Evolutionary conservation across 2,329 filamentous ascomycete species (phyloP).

Genomic region (Cryphonectria nitschkei): DNA sequence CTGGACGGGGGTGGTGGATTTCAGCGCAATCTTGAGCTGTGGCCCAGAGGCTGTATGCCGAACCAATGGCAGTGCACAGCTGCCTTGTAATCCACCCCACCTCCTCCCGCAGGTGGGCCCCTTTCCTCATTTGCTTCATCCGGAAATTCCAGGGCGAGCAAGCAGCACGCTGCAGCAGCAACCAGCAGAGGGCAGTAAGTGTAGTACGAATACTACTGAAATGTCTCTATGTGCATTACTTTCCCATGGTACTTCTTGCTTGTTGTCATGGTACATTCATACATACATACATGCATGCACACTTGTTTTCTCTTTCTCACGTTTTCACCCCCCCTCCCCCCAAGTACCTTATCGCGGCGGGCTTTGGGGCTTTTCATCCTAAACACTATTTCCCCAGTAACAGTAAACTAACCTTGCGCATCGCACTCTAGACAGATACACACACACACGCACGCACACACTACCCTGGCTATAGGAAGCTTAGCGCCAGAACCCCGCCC

Average conservation of each 20-base stretch:
- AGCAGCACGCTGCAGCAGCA: background rate
- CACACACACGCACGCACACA: background rate
- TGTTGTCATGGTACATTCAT: background rate
- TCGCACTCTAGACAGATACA: background rate
- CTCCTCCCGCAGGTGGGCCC: background rate
- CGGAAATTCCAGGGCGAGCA: constrained; percentile 1
- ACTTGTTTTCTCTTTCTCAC: background rate
- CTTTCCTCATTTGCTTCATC: background rate
- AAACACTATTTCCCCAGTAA: background rate
- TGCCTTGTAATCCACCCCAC: background rate
- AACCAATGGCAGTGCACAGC: background rate
- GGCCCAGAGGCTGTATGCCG: background rate
- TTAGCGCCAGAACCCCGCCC: constrained; percentile 8
- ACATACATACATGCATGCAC: background rate
- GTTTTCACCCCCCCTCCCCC: background rate
- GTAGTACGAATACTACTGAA: background rate
- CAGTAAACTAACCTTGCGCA: background rate
- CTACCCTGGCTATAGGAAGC: background rate
- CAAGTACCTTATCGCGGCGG: background rate
- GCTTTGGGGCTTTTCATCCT: background rate
- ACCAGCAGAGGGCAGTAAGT: background rate
- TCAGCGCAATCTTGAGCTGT: background rate
- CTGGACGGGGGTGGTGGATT: no score
- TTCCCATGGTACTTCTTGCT: no score
- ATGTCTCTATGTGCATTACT: background rate